These are phyloP conservation scores for Pythium monospermum DNA, from an alignment of 352 stramenopile genomes.

Conservation along the genomic window DNA sequence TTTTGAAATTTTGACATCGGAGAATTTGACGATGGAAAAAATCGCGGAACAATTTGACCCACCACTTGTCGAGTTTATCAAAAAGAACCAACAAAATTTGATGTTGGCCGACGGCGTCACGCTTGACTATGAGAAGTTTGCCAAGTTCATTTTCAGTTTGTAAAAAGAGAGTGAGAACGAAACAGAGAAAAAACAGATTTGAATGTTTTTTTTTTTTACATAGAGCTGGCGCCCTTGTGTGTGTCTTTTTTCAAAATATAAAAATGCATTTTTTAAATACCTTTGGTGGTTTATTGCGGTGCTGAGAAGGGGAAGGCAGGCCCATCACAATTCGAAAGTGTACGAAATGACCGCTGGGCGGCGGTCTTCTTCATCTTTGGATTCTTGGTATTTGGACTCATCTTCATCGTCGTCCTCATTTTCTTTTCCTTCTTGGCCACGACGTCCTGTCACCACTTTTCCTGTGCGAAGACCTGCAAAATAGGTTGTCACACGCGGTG, in stretches of 20 bases:
- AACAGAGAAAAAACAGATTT: neutral
- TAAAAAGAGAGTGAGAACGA: constrained; percentile 19
- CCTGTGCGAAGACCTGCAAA: constrained; percentile 60
- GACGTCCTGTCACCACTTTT: constrained; percentile 18
- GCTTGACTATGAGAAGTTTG: constrained; percentile 73
- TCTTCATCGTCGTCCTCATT: constrained; percentile 20
- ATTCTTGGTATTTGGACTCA: constrained; percentile 20
- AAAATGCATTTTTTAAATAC: constrained; percentile 18
- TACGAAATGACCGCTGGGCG: constrained; percentile 60
- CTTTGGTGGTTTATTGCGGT: too few relatives aligned
- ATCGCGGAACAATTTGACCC: constrained; percentile 81
- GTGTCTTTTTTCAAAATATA: too few relatives aligned
- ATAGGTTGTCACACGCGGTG: constrained; percentile 68
- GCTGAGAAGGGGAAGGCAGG: too few relatives aligned
- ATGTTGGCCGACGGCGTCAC: constrained; percentile 47
- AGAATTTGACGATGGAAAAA: constrained; percentile 70
- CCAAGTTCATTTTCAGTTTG: constrained; percentile 76
- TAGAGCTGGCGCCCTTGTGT: too few relatives aligned
- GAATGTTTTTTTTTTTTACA: too few relatives aligned
- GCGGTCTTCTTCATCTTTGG: constrained; percentile 20
- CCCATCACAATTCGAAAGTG: constrained; percentile 57
- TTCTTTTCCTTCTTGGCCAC: constrained; percentile 30
- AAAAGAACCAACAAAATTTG: constrained; percentile 57
- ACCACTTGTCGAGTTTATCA: constrained; percentile 72
- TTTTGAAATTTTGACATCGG: constrained; percentile 71